These are phyloP conservation scores for Medakamo hakoo DNA, from an alignment of 139 green algal genomes.

Conservation along the genomic window DNA sequence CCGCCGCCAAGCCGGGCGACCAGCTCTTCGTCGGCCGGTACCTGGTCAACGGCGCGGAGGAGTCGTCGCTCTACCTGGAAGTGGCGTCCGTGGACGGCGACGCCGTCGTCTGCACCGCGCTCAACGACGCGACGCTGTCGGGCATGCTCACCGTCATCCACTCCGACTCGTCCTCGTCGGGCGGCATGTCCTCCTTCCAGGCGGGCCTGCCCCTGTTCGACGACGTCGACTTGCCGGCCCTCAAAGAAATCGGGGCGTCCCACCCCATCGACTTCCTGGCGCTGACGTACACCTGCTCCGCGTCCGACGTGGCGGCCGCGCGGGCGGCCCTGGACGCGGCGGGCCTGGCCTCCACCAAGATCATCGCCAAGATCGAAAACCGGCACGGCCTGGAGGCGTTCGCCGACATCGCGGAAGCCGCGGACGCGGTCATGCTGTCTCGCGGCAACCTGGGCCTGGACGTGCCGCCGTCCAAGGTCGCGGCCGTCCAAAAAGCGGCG, in stretches of 20 bases:
- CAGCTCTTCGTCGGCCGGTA: constrained; percentile 80
- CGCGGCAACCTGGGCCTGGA: constrained; percentile 79
- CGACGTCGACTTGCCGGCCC: constrained; percentile 48
- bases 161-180: constrained; percentile 33
- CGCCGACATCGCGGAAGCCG: constrained; percentile 46
- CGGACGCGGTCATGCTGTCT: constrained; percentile 75
- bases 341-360: constrained; percentile 43
- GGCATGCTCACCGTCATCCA: constrained; percentile 87
- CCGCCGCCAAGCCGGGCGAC: constrained; percentile 32
- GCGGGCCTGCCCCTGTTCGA: constrained; percentile 65
- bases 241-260: constrained; percentile 30
- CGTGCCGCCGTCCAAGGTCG: constrained; percentile 65
- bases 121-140: constrained; percentile 56
- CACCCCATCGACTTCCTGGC: constrained; percentile 45
- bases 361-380: constrained; percentile 73
- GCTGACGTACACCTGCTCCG: constrained; percentile 31
- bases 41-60: constrained; percentile 71
- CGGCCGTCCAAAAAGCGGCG: constrained; percentile 55
- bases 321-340: constrained; percentile 53
- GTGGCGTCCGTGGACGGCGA: constrained; percentile 30
- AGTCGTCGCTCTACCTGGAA: constrained; percentile 59
- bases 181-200: constrained; percentile 53
- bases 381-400: constrained; percentile 52
- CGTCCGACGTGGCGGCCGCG: constrained; percentile 53
- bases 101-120: constrained; percentile 57